Evolutionary conservation across 495 filamentous ascomycete species (phyloP).

Genomic region (Lasiosphaeriaceae sp.): DNA sequence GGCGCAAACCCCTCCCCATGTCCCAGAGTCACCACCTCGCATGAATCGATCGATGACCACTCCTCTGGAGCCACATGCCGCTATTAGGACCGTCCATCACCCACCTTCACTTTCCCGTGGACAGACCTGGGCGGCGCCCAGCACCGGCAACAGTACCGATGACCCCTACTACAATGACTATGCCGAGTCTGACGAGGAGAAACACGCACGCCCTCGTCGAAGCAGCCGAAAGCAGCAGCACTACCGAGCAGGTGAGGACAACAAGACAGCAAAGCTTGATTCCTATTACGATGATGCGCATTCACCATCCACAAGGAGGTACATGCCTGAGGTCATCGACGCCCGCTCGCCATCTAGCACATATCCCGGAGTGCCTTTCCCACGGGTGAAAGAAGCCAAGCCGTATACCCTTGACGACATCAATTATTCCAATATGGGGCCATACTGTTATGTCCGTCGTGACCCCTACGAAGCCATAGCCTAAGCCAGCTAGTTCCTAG

Average conservation of each 20-base stretch:
- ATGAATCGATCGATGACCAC: conserved; percentile 23
- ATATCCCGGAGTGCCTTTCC: conserved; percentile 5
- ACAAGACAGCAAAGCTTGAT: conserved; percentile 23
- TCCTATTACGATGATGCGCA: conserved; percentile 17
- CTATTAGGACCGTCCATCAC: not conserved
- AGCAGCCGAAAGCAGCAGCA: conserved; percentile 18
- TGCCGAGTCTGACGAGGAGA: conserved; percentile 29
- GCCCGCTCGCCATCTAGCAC: conserved; percentile 3
- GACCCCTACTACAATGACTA: conserved; percentile 9
- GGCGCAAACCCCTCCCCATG: conserved; percentile 18
- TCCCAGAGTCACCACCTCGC: conserved; percentile 27
- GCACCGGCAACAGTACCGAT: not conserved
- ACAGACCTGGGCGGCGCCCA: conserved; percentile 19
- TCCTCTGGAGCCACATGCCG: conserved; percentile 14
- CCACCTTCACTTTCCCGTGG: conserved; percentile 19
- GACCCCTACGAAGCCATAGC: not conserved
- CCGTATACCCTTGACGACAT: conserved; percentile 9
- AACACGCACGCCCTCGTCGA: conserved; percentile 11
- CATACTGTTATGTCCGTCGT: not conserved
- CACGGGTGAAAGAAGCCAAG: conserved; percentile 24
- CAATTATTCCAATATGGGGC: conserved; percentile 5
- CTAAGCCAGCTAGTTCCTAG: no score
- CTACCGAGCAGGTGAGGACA: conserved; percentile 22
- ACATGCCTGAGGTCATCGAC: conserved; percentile 7
- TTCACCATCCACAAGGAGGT: conserved; percentile 21